A percentile compares a stretch with the other conserved stretches of the same genome.
phyloP scores from a whole-genome alignment of 2,329 filamentous ascomycete species.

The Apiospora aurea region DNA sequence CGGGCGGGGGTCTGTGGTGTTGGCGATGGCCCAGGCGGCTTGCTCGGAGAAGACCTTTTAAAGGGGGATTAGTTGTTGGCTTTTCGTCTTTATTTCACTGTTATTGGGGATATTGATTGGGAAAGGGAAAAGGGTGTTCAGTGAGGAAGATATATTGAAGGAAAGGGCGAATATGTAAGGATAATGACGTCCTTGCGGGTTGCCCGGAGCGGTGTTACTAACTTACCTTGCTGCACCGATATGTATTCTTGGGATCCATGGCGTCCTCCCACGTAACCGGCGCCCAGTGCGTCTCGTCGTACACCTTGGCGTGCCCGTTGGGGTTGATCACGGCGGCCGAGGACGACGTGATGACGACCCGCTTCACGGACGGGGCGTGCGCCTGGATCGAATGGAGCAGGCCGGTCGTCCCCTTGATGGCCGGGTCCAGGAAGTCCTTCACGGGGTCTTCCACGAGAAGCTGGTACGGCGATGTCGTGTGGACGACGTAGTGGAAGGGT shows the following conservation, averaged over 20 bases:
- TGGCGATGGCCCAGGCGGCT: slow-evolving; percentile 70
- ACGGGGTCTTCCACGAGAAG: slow-evolving; percentile 63
- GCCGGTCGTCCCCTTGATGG: slow-evolving; percentile 59
- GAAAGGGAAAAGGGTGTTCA: background rate
- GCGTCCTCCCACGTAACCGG: slow-evolving; percentile 47
- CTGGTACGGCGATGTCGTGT: slow-evolving; percentile 79
- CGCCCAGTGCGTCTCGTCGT: slow-evolving; percentile 50
- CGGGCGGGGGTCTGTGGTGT: slow-evolving; percentile 54
- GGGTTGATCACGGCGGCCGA: slow-evolving; percentile 53
- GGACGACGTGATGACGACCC: slow-evolving; percentile 64
- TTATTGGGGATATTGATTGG: background rate
- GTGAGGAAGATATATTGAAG: slow-evolving; percentile 36
- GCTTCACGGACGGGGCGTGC: slow-evolving; percentile 61
- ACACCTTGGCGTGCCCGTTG: slow-evolving; percentile 44
- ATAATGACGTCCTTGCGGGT: slow-evolving; percentile 58
- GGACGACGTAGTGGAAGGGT: slow-evolving; percentile 73
- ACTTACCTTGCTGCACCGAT: slow-evolving; percentile 55
- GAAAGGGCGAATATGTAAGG: slow-evolving; percentile 53
- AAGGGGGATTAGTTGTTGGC: background rate
- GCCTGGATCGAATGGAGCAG: slow-evolving; percentile 56
- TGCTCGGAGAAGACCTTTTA: slow-evolving; percentile 70
- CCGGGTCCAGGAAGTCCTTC: slow-evolving; percentile 60
- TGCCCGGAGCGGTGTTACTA: slow-evolving; percentile 34
- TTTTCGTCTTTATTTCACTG: background rate
- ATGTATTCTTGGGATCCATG: slow-evolving; percentile 39